Base-by-base conservation (phyloP, 495 filamentous ascomycete genomes). In the Podospora conica region DNA sequence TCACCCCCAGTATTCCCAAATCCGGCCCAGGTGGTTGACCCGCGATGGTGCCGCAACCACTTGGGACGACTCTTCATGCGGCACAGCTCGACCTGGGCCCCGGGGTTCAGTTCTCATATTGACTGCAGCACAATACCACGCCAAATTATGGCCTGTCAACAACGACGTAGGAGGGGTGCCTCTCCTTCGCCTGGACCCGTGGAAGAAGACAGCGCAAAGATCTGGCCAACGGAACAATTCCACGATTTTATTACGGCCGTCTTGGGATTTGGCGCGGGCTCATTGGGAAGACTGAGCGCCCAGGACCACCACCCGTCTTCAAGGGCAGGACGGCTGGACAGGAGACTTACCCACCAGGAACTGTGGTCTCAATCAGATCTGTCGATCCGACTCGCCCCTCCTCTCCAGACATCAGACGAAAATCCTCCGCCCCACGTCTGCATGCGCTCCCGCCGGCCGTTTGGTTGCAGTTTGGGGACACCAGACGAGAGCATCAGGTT, bases 1-100 rank as follows among this genome's bases (percentile, higher is more conserved):
- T 25, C 54, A 29, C 67, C 62, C 63, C 62, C 60, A 54, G 40
- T 58, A 25, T 69, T 60, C 67, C 67, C 67, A 66, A 64, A 69
- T 69, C 29, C 58, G 64, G 63, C 66, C 40, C 63, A 63, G 24
- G 48, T 55, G 64, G 61, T 69, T 60, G 67, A 48, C 55, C 63
- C 60, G 67, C 58, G 29, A 31, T 66, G 66, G 59, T 57, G 66
- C 61, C 61, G 61, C 61, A 64, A 61, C 25, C 55, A n/a, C 55
- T 53, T 27, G 29, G 54, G 61, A 28, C 57, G 61, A 28, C 57
- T 48, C 61, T 64, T 60, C 40, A 68, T 68, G 66, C 66, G 54
- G 63, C 63, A 28, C 54, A 64, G 54, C 55, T 64, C 54, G 53
- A 55, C 58, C 63, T 64, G 63, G 62, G 31, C 54, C 63, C 31